Percentiles rank a stretch among this genome's conserved stretches.
These are phyloP conservation scores for Pseudozyma sp. DNA, from an alignment of 1,284 basidiomycete species.

Conservation along the genomic window DNA sequence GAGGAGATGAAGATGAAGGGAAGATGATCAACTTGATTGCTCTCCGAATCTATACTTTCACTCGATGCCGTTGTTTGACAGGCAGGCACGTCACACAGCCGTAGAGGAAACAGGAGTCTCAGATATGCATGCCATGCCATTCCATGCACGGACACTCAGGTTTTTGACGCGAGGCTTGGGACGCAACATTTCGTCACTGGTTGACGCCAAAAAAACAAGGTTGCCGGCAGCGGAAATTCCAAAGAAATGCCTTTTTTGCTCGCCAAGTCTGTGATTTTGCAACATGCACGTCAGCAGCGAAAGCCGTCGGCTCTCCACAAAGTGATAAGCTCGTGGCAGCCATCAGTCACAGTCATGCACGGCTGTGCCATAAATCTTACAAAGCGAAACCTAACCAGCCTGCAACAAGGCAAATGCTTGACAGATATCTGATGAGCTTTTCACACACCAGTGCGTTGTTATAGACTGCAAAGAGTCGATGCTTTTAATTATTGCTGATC, in stretches of 20 bases:
- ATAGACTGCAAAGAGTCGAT: too few relatives aligned
- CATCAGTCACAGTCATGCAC: not conserved
- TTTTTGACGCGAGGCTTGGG: not conserved
- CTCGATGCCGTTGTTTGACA: not conserved
- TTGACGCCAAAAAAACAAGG: not conserved
- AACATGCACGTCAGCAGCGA: constrained; percentile 8
- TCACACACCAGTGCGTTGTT: too few relatives aligned
- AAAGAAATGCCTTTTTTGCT: not conserved
- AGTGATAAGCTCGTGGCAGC: too few relatives aligned
- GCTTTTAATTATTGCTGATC: not conserved
- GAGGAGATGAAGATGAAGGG: not conserved
- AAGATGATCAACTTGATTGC: constrained; percentile 3
- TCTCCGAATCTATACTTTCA: not conserved
- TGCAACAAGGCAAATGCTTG: too few relatives aligned
- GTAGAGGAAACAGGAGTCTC: too few relatives aligned
- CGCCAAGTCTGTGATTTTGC: not conserved
- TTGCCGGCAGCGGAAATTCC: not conserved
- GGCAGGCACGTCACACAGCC: not conserved
- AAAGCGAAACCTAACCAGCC: too few relatives aligned
- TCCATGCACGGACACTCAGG: constrained; percentile 17
- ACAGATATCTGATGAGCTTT: too few relatives aligned
- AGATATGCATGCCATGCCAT: not conserved
- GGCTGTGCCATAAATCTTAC: not conserved
- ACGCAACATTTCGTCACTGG: constrained; percentile 6
- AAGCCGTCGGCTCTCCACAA: not conserved